A percentile compares a stretch with the other conserved stretches of the same genome.
These are phyloP conservation scores for Oryza longistaminata DNA, from an alignment of 176 grass and related monocot genomes.

Conservation along the genomic window DNA sequence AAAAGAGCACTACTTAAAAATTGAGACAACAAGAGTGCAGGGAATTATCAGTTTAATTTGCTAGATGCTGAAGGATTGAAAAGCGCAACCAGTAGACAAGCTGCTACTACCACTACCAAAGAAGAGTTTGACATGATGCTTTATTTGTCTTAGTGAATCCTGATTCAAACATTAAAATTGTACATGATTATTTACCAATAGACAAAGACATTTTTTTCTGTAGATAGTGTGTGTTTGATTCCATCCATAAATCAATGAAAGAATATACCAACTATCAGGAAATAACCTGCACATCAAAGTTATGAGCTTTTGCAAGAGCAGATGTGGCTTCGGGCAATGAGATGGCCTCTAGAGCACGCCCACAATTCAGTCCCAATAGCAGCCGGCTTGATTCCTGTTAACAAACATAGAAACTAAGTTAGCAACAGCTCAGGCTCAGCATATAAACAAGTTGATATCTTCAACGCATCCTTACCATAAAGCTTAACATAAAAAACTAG, in stretches of 20 bases:
- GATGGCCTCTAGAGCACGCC: constrained; percentile 52
- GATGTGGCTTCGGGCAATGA: constrained; percentile 49
- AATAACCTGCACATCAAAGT: constrained; percentile 88
- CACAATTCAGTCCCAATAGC: constrained; percentile 80
- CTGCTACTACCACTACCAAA: background rate
- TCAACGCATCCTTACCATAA: background rate
- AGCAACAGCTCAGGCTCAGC: background rate
- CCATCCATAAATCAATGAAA: background rate
- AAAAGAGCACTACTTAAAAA: constrained; percentile 17
- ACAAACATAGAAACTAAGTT: constrained; percentile 22
- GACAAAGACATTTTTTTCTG: background rate
- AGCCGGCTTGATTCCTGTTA: constrained; percentile 80
- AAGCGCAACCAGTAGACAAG: background rate
- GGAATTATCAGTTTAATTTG: constrained; percentile 5
- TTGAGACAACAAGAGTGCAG: background rate
- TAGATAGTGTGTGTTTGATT: background rate
- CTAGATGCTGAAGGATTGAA: background rate
- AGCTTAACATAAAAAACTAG: background rate
- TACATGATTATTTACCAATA: background rate
- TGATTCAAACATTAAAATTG: background rate
- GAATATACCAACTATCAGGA: background rate
- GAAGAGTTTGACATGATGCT: rapidly evolving
- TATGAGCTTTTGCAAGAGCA: constrained; percentile 43
- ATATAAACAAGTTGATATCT: background rate
- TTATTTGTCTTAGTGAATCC: background rate